Evolutionary conservation across 1,284 basidiomycete species (phyloP), one percentile per base, ranked within the genome.

Genomic region (Apiotrichum montevideense): DNA sequence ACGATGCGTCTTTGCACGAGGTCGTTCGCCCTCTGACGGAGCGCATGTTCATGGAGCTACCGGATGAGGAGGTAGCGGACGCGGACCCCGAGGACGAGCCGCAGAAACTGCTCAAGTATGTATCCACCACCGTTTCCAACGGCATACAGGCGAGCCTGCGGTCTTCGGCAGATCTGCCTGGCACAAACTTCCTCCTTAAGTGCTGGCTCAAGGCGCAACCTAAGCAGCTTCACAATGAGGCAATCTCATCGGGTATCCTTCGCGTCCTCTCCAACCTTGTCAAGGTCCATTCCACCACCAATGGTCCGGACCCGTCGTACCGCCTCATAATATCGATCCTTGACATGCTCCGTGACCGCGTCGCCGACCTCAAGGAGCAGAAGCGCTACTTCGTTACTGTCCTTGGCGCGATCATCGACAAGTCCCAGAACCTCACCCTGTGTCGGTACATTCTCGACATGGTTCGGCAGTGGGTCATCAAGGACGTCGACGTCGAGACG

Each of bases 401-500:
- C 3, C 82, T 97, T 53, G 84, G 87, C 15, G 84, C 87, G 50
- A 81, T 98, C 37, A 86, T 94, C 44, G 95, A 98, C 68, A 92
- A 94, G 73, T 96, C 93, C n/a, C 86, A 88, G 67, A 95, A 87
- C 67, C 70, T 81, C 11, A 78, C 83, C 13, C 81, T 99, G 1
- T 94, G 91, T 72, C 85, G 84, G 10, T 94, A 89, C 72, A 83
- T 98, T 63, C 82, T 99, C 29, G 87, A 92, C 55, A 84, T 95
- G 62, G 84, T 90, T 58, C 84, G 88, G 52, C 87, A 88, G 48
- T 98, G 96, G 95, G 85, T 89, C 46, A 84, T 85, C 67, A 86
- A 86, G 53, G 91, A 94, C 56, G 79, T 85, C 1, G 21, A 21
- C 21, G 21, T 21, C 21, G 21, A 21, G 21, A 21, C 21, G 21